These are phyloP conservation scores for Phyllostachys edulis DNA, from an alignment of 176 grass and related monocot genomes.

Conservation along the genomic window DNA sequence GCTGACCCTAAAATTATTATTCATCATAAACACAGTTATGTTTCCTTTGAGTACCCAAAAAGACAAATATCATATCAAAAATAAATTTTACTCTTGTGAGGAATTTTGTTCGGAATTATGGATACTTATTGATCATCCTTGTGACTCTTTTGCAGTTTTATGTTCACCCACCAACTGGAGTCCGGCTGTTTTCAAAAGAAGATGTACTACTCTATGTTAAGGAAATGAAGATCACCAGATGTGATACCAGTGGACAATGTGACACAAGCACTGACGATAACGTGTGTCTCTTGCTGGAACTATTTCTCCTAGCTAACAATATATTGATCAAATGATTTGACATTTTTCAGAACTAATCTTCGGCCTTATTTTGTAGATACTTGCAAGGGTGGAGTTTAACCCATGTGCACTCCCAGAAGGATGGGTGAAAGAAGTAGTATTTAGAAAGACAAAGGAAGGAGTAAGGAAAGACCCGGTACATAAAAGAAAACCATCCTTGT, in stretches of 20 bases:
- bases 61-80: neutral
- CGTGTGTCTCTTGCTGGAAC: neutral
- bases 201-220: conserved; percentile 42
- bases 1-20: neutral
- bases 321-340: neutral
- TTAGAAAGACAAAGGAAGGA: conserved; percentile 35
- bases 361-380: conserved; percentile 27
- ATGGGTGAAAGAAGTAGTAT: conserved; percentile 40
- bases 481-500: neutral
- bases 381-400: conserved; percentile 41
- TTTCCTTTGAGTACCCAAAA: neutral
- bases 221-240: conserved; percentile 3
- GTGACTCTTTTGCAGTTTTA: conserved; percentile 31
- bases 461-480: conserved; percentile 47
- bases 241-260: conserved; percentile 32
- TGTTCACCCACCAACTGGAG: conserved; percentile 3
- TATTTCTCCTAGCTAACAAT: neutral
- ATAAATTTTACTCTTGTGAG: neutral
- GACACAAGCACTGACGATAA: conserved; percentile 21
- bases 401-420: conserved; percentile 40
- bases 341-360: neutral
- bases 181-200: conserved; percentile 33
- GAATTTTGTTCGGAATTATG: neutral
- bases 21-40: no score
- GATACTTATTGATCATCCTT: neutral